Conservation (phyloP, 78 protist genomes). For the Guillardia theta region DNA sequence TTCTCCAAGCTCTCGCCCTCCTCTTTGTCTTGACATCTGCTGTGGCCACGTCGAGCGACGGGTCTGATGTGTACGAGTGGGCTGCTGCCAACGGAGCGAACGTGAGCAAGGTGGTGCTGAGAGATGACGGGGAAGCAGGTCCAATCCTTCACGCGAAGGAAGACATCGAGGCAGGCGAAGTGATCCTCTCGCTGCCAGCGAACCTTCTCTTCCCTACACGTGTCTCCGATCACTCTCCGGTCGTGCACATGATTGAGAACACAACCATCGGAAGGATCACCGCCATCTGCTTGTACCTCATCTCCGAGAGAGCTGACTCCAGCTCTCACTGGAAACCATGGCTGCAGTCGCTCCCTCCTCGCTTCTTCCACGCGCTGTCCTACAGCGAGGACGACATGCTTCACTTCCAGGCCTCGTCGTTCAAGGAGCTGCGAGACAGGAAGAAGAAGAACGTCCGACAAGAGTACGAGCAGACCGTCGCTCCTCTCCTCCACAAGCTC, state of each 20-base stretch:
- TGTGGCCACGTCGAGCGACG: too few relatives aligned
- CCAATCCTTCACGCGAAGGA: background rate
- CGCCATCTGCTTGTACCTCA: background rate
- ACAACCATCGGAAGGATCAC: background rate
- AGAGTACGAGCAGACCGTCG: background rate
- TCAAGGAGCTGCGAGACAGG: background rate
- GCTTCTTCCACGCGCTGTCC: background rate
- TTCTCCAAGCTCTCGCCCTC: too few relatives aligned
- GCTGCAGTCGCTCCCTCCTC: background rate
- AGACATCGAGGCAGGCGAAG: background rate
- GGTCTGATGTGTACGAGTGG: too few relatives aligned
- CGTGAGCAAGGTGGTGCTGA: too few relatives aligned
- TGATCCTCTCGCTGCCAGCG: background rate
- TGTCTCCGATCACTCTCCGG: background rate
- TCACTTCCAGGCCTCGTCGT: background rate
- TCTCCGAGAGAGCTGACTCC: background rate
- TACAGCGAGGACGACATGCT: background rate
- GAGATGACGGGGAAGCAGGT: background rate
- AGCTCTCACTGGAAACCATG: background rate
- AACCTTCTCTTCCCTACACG: background rate
- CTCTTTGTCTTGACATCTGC: too few relatives aligned
- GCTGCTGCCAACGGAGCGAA: too few relatives aligned
- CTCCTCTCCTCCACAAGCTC: background rate
- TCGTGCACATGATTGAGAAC: background rate
- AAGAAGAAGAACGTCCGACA: background rate